Conservation (phyloP, 106 monocot species). For the Dactylorhiza incarnata region DNA sequence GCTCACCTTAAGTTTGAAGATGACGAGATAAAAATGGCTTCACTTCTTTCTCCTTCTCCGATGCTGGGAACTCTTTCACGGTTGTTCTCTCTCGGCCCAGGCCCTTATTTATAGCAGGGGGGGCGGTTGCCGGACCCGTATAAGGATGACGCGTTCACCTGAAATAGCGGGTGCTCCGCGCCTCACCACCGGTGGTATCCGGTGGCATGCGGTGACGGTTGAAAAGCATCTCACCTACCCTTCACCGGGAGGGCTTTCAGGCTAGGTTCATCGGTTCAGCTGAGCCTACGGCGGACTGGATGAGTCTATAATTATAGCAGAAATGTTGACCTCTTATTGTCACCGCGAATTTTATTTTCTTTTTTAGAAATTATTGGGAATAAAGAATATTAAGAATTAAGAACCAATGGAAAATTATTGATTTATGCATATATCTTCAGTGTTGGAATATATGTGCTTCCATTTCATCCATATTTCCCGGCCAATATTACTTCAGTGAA, state of each 20-base stretch:
- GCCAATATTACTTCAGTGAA: no score
- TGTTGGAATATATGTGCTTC: no score
- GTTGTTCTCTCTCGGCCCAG: not conserved
- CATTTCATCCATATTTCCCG: no score
- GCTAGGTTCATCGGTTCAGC: not conserved
- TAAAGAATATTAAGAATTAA: no score
- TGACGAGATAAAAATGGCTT: not conserved
- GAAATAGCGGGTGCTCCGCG: not conserved
- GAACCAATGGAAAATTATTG: no score
- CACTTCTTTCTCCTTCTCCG: not conserved
- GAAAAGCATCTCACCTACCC: not conserved
- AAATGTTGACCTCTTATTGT: no score
- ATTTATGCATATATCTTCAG: no score
- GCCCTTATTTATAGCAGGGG: not conserved
- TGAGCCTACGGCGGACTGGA: not conserved
- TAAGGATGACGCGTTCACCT: not conserved
- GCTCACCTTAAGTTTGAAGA: not conserved
- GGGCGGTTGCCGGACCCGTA: not conserved
- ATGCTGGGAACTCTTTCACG: not conserved
- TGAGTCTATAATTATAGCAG: no score
- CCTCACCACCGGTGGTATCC: not conserved
- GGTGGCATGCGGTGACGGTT: constrained; percentile 1
- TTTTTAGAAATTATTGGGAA: no score
- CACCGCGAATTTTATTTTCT: no score
- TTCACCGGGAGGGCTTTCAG: constrained; percentile 1